Conservation (phyloP, 768 basidiomycete genomes). For the Lactarius akahatsu region DNA sequence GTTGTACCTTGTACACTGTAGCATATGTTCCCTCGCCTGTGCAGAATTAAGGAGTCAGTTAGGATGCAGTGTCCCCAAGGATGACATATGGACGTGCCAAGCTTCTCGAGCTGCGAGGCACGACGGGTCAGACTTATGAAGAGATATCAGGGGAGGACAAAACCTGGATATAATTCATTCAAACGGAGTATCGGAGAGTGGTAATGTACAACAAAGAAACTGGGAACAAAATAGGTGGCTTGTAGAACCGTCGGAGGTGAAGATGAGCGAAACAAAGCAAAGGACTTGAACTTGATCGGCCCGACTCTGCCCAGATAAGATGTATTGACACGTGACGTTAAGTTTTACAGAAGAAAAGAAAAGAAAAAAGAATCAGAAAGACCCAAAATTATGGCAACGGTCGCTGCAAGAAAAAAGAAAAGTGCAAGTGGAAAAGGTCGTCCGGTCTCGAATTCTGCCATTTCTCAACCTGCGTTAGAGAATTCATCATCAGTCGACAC, state of each 20-base stretch:
- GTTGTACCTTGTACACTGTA: constrained; percentile 88
- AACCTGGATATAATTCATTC: constrained; percentile 63
- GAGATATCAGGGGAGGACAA: constrained; percentile 16
- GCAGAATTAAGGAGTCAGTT: constrained; percentile 2
- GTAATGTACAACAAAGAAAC: not conserved
- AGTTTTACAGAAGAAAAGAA: not conserved
- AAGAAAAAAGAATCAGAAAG: not conserved
- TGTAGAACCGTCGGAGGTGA: not conserved
- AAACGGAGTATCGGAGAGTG: constrained; percentile 7
- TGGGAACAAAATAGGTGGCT: not conserved
- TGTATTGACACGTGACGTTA: constrained; percentile 15
- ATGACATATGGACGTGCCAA: constrained; percentile 48
- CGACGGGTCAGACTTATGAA: constrained; percentile 21
- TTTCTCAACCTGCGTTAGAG: constrained; percentile 56
- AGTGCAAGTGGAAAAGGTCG: constrained; percentile 53
- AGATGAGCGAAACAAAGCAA: not conserved
- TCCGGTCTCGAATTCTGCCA: constrained; percentile 52
- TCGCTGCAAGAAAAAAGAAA: constrained; percentile 52
- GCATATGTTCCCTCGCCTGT: constrained; percentile 91
- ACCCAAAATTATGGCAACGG: constrained; percentile 40
- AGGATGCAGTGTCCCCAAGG: not conserved
- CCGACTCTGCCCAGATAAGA: constrained; percentile 4
- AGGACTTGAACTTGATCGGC: constrained; percentile 4
- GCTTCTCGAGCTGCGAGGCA: constrained; percentile 72
- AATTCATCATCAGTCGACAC: constrained; percentile 44